These are phyloP conservation scores for Gleditsia sinensis DNA, from an alignment of 306 rosid species.

Conservation along the genomic window DNA sequence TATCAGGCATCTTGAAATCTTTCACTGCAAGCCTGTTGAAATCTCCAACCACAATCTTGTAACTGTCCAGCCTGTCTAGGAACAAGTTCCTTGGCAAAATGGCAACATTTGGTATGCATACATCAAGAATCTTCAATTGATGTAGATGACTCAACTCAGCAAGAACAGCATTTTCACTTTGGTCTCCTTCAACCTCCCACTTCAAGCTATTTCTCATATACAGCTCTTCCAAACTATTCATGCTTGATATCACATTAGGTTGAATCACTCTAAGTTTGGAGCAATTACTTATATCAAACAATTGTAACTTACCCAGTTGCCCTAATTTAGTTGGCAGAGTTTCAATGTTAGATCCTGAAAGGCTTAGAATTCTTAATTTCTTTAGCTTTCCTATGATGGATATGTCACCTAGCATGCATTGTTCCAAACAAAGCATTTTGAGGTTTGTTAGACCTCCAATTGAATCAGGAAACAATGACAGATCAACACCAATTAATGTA, in stretches of 20 bases:
- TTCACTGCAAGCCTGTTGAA: neutral
- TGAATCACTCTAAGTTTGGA: conserved; percentile 22
- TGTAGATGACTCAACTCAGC: conserved; percentile 33
- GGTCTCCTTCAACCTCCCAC: conserved; percentile 24
- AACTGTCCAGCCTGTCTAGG: conserved; percentile 8
- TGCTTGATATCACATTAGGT: conserved; percentile 30
- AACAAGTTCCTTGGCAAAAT: conserved; percentile 27
- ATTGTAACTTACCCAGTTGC: conserved; percentile 25
- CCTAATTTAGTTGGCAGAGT: conserved; percentile 33
- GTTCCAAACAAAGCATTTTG: conserved; percentile 33
- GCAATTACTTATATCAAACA: conserved; percentile 38
- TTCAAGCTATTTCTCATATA: conserved; percentile 30
- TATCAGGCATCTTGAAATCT: conserved; percentile 7
- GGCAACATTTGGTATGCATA: conserved; percentile 23
- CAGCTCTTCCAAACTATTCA: conserved; percentile 37
- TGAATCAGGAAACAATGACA: neutral
- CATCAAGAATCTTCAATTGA: conserved; percentile 7
- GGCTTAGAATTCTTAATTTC: conserved; percentile 46
- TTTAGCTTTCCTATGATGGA: conserved; percentile 29
- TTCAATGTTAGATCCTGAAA: conserved; percentile 13
- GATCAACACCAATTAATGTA: neutral
- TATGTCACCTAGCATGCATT: conserved; percentile 15
- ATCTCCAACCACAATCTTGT: conserved; percentile 38
- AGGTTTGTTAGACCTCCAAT: neutral
- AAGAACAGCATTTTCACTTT: conserved; percentile 8